Evolutionary conservation across 2,329 filamentous ascomycete species (phyloP).

Genomic region (Diaporthe eres): DNA sequence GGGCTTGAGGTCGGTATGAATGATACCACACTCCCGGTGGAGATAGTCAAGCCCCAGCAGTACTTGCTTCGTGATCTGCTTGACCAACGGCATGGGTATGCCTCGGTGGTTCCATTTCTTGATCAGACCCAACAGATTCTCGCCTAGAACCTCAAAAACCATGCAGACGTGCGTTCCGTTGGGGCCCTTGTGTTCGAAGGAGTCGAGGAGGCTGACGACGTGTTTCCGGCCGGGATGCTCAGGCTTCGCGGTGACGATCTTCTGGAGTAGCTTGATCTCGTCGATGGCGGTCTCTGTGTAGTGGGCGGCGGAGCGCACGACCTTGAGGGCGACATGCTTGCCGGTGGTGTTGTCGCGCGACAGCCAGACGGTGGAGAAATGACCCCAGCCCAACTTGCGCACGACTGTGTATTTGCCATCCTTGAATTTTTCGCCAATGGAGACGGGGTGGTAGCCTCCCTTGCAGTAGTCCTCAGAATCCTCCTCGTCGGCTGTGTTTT

Average conservation of each 20-base stretch:
- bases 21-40: constrained; percentile 97
- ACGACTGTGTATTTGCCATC: constrained; percentile 97
- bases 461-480: constrained; percentile 99
- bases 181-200: constrained; percentile 96
- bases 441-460: constrained; percentile 96
- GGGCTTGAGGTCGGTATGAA: constrained; percentile 97
- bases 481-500: constrained; percentile 97
- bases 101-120: constrained; percentile 99
- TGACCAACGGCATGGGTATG: constrained; percentile 95
- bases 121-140: constrained; percentile 94
- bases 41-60: constrained; percentile 95
- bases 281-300: constrained; percentile 99
- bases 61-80: constrained; percentile 99
- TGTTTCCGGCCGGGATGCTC: constrained; percentile 94
- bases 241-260: constrained; percentile 95
- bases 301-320: constrained; percentile 96
- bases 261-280: constrained; percentile 98
- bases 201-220: constrained; percentile 95
- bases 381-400: constrained; percentile 97
- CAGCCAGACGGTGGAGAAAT: constrained; percentile 97
- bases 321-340: constrained; percentile 97
- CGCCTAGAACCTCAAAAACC: constrained; percentile 98
- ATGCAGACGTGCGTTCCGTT: constrained; percentile 98
- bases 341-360: constrained; percentile 86
- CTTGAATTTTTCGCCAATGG: constrained; percentile 96